phyloP scores from a whole-genome alignment of 2,329 filamentous ascomycete genomes.

The Teratosphaeria destructans region DNA sequence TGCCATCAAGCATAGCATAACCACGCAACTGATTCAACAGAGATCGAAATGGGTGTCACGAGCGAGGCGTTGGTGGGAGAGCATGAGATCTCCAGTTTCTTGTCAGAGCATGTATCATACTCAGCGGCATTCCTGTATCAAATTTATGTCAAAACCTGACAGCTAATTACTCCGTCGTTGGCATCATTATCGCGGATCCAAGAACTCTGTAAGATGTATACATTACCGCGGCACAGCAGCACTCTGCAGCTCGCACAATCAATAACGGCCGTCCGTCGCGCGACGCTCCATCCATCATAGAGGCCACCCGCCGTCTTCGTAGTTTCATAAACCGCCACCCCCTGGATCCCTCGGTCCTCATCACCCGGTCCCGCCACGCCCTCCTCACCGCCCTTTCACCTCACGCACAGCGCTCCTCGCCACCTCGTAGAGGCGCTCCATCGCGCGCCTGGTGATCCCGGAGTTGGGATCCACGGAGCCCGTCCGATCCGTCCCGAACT shows the following conservation, averaged over 20 bases:
- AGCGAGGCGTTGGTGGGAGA: background rate
- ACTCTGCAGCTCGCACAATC: background rate
- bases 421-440: background rate
- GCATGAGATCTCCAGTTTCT: background rate
- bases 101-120: background rate
- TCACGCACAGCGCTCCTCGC: background rate
- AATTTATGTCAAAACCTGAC: background rate
- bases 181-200: background rate
- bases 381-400: background rate
- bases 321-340: background rate
- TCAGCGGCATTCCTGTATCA: background rate
- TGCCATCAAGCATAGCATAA: background rate
- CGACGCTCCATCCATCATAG: background rate
- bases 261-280: background rate
- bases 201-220: background rate
- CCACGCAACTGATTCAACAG: background rate
- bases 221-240: slow-evolving; percentile 7
- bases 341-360: background rate
- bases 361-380: too few relatives aligned
- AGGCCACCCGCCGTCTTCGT: background rate
- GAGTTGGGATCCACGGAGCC: slow-evolving; percentile 2
- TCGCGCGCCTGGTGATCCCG: background rate
- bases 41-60: background rate
- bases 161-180: background rate
- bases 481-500: slow-evolving; percentile 2